These are phyloP conservation scores for Scolecobasidium constrictum DNA, from an alignment of 2,329 filamentous ascomycete species.

Conservation along the genomic window DNA sequence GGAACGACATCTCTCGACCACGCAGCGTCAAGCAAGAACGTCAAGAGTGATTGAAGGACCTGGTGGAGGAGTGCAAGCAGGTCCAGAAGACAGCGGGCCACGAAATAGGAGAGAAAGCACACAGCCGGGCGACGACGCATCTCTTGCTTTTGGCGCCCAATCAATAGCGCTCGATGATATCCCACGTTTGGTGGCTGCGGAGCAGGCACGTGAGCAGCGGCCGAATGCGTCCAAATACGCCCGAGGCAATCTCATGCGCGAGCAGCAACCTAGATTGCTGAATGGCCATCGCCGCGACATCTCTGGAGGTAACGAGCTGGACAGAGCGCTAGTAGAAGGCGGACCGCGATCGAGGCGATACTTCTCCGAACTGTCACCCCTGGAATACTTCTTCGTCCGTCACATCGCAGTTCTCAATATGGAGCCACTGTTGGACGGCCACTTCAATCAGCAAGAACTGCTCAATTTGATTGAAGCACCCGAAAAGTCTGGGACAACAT, in stretches of 20 bases:
- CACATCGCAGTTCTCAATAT: conserved; percentile 92
- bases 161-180: conserved; percentile 93
- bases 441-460: conserved; percentile 90
- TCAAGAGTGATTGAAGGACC: conserved; percentile 89
- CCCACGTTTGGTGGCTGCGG: conserved; percentile 85
- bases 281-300: conserved; percentile 60
- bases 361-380: conserved; percentile 86
- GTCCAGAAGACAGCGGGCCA: neutral
- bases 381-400: conserved; percentile 96
- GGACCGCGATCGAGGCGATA: conserved; percentile 4
- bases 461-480: conserved; percentile 85
- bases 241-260: conserved; percentile 56
- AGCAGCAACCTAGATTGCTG: conserved; percentile 57
- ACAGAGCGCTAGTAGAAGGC: conserved; percentile 37
- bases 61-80: conserved; percentile 38
- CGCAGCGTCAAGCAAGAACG: conserved; percentile 78
- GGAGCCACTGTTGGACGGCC: conserved; percentile 78
- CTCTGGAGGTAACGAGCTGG: conserved; percentile 41
- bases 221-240: conserved; percentile 69
- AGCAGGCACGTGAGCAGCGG: conserved; percentile 85
- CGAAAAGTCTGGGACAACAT: conserved; percentile 41
- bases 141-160: conserved; percentile 76
- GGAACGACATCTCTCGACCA: conserved; percentile 88
- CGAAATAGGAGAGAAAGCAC: conserved; percentile 43
- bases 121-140: conserved; percentile 58